A percentile compares a stretch with the other conserved stretches of the same genome.
phyloP scores from a whole-genome alignment of 306 rosid species.

The Cicer yamashitae region DNA sequence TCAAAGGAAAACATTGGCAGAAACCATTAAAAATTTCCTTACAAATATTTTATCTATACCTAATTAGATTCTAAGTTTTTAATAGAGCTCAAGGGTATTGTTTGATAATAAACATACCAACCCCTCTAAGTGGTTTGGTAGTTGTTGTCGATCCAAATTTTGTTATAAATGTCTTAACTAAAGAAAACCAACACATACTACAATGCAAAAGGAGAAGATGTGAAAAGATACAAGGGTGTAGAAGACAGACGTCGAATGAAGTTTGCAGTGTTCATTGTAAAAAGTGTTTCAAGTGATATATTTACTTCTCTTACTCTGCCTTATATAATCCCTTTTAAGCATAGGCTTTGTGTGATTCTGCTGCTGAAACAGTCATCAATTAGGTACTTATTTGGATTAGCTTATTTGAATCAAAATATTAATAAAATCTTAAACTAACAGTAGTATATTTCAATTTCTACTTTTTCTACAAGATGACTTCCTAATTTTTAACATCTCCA shows the following conservation, averaged over 20 bases:
- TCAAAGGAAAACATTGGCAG: background rate
- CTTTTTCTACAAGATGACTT: background rate
- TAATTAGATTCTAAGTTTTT: background rate
- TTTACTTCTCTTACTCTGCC: conserved; percentile 14
- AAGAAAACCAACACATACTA: background rate
- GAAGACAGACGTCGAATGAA: conserved; percentile 4
- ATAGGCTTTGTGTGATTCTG: background rate
- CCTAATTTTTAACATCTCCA: background rate
- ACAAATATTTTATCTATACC: background rate
- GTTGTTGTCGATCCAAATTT: conserved; percentile 24
- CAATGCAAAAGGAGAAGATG: background rate
- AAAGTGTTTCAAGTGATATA: background rate
- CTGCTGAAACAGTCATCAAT: conserved; percentile 30
- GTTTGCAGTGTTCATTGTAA: background rate
- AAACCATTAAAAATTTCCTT: background rate
- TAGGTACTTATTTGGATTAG: background rate
- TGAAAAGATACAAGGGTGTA: background rate
- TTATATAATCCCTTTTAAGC: background rate
- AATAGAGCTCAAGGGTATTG: background rate
- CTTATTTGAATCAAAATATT: background rate
- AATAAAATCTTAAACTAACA: background rate
- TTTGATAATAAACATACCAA: background rate
- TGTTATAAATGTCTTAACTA: background rate
- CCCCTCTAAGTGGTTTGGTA: background rate
- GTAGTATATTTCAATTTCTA: background rate